Evolutionary conservation across 2,329 filamentous ascomycete genomes (phyloP).

Genomic region (Lasiodiplodia gonubiensis): DNA sequence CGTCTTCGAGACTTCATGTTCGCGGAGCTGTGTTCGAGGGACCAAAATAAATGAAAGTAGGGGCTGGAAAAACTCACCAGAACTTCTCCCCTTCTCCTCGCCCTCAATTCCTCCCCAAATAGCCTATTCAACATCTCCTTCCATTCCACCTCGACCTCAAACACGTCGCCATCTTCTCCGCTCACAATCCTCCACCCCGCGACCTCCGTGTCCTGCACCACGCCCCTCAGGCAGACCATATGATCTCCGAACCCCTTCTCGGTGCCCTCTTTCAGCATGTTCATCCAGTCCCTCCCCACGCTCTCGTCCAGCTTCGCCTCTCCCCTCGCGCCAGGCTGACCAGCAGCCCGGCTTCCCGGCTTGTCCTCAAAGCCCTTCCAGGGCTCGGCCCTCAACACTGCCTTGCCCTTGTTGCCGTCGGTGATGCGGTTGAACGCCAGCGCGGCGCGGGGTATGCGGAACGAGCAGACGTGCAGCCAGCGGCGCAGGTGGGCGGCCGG

Average conservation of each 20-base stretch:
- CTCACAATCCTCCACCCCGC: background rate
- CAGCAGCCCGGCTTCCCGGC: background rate
- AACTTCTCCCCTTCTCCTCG: background rate
- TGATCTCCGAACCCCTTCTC: background rate
- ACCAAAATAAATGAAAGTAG: background rate
- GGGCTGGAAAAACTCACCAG: background rate
- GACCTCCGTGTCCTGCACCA: slow-evolving; percentile 15
- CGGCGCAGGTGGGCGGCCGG: slow-evolving; percentile 5
- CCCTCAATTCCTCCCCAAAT: slow-evolving; percentile 15
- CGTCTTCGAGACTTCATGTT: background rate
- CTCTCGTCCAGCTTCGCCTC: background rate
- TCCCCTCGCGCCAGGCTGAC: background rate
- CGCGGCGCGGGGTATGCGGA: background rate
- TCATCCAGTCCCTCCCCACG: background rate
- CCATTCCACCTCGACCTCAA: slow-evolving; percentile 11
- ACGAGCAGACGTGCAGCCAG: slow-evolving; percentile 13
- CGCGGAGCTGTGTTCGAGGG: too few species aligned
- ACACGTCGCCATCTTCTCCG: background rate
- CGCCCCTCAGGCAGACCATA: slow-evolving; percentile 4
- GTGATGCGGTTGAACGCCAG: slow-evolving; percentile 8
- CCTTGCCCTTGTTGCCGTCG: background rate
- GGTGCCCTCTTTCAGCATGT: background rate
- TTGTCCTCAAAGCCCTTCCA: slow-evolving; percentile 5
- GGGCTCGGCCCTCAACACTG: background rate
- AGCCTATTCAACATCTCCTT: background rate